phyloP scores from a whole-genome alignment of 108 stramenopile species.

The Nitzschia sp. region DNA sequence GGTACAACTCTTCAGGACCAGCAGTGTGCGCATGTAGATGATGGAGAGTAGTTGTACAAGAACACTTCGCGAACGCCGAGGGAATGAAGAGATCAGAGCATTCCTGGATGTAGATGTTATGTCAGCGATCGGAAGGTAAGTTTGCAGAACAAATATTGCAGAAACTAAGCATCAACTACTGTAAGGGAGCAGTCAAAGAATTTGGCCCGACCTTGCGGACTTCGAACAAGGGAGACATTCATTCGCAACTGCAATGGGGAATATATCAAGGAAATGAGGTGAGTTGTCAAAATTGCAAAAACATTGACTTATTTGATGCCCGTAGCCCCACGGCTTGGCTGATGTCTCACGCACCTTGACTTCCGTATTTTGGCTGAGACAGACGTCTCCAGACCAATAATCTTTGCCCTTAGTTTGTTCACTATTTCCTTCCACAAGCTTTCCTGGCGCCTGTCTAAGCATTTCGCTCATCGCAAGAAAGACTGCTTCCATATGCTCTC shows the following conservation, averaged over 20 bases:
- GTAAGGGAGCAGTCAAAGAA: slow-evolving; percentile 79
- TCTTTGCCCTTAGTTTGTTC: slow-evolving; percentile 15
- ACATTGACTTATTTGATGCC: background rate
- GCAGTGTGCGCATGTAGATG: too few species aligned
- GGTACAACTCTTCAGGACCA: too few species aligned
- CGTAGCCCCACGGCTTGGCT: background rate
- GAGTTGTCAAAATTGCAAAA: background rate
- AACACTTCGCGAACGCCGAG: too few species aligned
- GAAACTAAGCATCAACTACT: background rate
- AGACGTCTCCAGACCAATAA: slow-evolving; percentile 62
- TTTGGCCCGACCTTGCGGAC: slow-evolving; percentile 63
- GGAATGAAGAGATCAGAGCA: too few species aligned
- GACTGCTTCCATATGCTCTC: slow-evolving; percentile 79
- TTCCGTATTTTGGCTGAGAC: slow-evolving; percentile 41
- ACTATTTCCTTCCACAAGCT: background rate
- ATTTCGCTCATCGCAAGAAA: slow-evolving; percentile 79
- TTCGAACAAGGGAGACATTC: slow-evolving; percentile 74
- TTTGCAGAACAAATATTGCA: too few species aligned
- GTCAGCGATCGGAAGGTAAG: too few species aligned
- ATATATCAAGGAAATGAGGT: background rate
- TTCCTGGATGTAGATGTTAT: too few species aligned
- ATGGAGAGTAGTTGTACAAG: too few species aligned
- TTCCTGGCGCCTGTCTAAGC: slow-evolving; percentile 36
- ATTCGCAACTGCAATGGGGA: slow-evolving; percentile 52
- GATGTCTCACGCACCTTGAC: slow-evolving; percentile 34